Base-by-base conservation (phyloP, 1,139 yeast species). In the Protomyces inundatus region DNA sequence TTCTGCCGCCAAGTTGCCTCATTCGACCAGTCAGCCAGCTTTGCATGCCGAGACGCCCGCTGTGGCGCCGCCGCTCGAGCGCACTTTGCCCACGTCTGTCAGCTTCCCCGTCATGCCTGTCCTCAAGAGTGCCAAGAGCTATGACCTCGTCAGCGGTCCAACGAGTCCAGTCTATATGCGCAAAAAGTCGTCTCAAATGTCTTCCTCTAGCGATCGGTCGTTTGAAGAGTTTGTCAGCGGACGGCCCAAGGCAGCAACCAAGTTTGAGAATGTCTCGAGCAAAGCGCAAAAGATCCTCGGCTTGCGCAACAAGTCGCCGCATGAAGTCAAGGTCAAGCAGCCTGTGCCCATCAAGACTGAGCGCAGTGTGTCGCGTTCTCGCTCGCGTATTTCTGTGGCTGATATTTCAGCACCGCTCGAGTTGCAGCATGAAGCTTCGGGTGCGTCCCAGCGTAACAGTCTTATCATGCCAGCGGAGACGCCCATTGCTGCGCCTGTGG, bases 281-380 rank as follows among this genome's bases (percentile, higher is more conserved):
- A 58, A 58, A 23, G 62, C 62, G 12, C 56, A 51, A 33, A 58
- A 58, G 56, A 34, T 58, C 6, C 53, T 58, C n/a, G 62, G 62
- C 1, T 39, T 58, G 62, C 48, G 48, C 48, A 42, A 42, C 48
- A 42, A 42, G 48, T 42, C 48, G 48, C 48, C 48, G 7, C 48
- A 30, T 30, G 48, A 42, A 1, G 48, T 9, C 32, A 14, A 16
- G 9, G n/a, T 42, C 48, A 42, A 42, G 48, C 23, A 23, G 23
- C 30, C 48, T n/a, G 48, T 6, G 12, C 30, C 9, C 48, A 42
- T 42, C 10, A 30, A 42, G 10, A 30, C 10, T 23, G 16, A 42
- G 12, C 48, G 48, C 16, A 14, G 10, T 10, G 23, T 23, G 2
- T 42, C 48, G 9, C 9, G 9, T 12, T 9, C 9, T 12, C n/a